These are phyloP conservation scores for Drosera capensis DNA, from an alignment of 148 eudicot species.

Conservation along the genomic window DNA sequence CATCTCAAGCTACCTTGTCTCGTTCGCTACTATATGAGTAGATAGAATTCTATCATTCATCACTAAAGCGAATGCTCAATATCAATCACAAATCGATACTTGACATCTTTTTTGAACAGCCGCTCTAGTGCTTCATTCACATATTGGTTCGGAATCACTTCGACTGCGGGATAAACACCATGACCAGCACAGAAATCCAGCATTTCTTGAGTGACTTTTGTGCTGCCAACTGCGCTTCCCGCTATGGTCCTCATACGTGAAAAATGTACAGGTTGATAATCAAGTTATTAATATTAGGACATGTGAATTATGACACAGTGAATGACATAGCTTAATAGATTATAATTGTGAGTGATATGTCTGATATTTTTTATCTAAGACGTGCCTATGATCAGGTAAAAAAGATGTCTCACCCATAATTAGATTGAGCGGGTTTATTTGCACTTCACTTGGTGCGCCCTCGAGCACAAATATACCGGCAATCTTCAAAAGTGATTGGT, in stretches of 20 bases:
- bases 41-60: too few relatives aligned
- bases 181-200: neutral
- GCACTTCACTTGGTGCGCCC: neutral
- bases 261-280: neutral
- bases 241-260: neutral
- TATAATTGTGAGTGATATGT: too few relatives aligned
- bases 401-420: neutral
- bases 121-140: neutral
- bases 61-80: neutral
- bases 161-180: neutral
- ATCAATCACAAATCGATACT: neutral
- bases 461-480: neutral
- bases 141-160: neutral
- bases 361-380: too few relatives aligned
- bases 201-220: neutral
- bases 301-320: neutral
- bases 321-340: neutral
- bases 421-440: neutral
- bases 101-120: neutral
- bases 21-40: too few relatives aligned
- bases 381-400: too few relatives aligned
- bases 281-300: neutral
- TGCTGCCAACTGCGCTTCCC: neutral
- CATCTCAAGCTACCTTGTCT: too few relatives aligned
- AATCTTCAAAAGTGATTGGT: neutral